Evolutionary conservation across 352 stramenopile species (phyloP).

Genomic region (Phytopythium mirpurense): DNA sequence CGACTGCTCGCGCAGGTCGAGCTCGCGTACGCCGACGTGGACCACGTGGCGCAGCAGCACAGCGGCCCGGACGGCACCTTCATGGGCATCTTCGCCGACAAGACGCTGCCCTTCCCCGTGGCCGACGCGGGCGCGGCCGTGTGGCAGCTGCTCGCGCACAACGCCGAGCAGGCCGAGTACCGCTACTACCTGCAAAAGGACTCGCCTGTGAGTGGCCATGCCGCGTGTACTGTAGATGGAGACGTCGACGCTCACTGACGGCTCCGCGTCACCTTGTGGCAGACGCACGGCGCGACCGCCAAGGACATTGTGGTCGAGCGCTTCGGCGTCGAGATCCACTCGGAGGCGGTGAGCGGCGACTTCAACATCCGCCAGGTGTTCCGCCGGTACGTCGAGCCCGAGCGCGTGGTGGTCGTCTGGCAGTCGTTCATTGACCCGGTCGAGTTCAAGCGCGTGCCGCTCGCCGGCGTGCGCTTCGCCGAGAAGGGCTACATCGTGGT

Average conservation of each 20-base stretch:
- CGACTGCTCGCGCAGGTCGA: constrained; percentile 29
- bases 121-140: constrained; percentile 24
- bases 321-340: constrained; percentile 49
- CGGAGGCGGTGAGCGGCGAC: constrained; percentile 35
- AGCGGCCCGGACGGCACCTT: constrained; percentile 11
- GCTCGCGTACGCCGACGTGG: constrained; percentile 29
- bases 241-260: constrained; percentile 4
- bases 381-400: constrained; percentile 46
- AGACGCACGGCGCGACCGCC: constrained; percentile 5
- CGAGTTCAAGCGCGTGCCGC: constrained; percentile 39
- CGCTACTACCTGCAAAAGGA: constrained; percentile 25
- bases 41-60: constrained; percentile 19
- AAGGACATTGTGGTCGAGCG: constrained; percentile 59
- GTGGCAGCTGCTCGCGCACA: constrained; percentile 34
- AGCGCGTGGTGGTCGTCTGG: constrained; percentile 64
- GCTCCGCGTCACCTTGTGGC: neutral
- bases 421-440: constrained; percentile 50
- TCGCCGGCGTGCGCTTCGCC: constrained; percentile 46
- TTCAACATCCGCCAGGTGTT: constrained; percentile 63
- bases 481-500: constrained; percentile 62
- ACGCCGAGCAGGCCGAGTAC: constrained; percentile 30
- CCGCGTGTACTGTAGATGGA: neutral
- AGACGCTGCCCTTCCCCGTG: constrained; percentile 38
- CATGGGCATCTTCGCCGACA: constrained; percentile 34
- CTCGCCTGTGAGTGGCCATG: neutral